Evolutionary conservation across 179 eudicot genomes (phyloP).

Genomic region (Spinacia oleracea): DNA sequence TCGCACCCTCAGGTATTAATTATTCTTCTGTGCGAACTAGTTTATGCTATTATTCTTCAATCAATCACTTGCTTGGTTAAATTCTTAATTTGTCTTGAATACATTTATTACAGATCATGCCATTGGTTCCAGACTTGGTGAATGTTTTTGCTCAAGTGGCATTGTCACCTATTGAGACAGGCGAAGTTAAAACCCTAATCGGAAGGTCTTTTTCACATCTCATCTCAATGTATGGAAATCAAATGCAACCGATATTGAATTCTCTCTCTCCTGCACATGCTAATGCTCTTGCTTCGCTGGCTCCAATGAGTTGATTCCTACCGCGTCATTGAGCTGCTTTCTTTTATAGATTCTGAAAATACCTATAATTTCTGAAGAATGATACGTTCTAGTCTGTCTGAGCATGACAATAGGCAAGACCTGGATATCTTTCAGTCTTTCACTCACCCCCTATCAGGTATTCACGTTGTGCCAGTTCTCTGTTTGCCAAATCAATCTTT

Average conservation of each 20-base stretch:
- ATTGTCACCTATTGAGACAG: constrained; percentile 68
- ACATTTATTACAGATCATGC: constrained; percentile 48
- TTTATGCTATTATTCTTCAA: background rate
- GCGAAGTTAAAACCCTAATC: constrained; percentile 74
- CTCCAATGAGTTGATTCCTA: constrained; percentile 58
- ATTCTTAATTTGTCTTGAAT: background rate
- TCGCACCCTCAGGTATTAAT: constrained; percentile 67
- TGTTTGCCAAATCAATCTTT: background rate
- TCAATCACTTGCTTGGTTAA: background rate
- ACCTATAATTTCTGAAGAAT: constrained; percentile 47
- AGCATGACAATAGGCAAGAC: constrained; percentile 19
- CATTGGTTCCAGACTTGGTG: constrained; percentile 73
- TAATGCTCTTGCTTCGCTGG: constrained; percentile 78
- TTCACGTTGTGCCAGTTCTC: background rate
- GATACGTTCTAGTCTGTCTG: constrained; percentile 30
- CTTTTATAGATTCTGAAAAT: constrained; percentile 38
- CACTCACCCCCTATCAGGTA: background rate
- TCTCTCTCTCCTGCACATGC: constrained; percentile 80
- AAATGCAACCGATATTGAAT: constrained; percentile 84
- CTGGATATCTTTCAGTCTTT: background rate
- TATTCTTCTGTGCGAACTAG: background rate
- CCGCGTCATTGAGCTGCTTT: background rate
- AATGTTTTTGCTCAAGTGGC: constrained; percentile 88
- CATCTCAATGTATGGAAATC: constrained; percentile 79
- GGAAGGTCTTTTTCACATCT: constrained; percentile 92